These are phyloP conservation scores for Calendula officinalis DNA, from an alignment of 129 eudicot species.

Conservation along the genomic window DNA sequence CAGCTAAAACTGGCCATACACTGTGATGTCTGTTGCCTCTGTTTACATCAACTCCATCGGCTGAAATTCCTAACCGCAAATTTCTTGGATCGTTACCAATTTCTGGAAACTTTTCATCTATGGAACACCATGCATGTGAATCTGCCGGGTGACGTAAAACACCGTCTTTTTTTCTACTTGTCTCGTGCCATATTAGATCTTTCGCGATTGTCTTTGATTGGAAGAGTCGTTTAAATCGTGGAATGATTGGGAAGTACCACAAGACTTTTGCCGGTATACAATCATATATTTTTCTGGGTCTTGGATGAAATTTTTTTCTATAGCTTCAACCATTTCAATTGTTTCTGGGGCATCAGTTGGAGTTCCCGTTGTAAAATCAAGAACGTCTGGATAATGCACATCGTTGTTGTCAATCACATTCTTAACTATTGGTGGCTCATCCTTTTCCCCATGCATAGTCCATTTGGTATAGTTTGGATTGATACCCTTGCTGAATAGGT, in stretches of 20 bases:
- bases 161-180: not conserved
- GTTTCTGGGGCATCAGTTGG: not conserved
- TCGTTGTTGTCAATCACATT: too few relatives aligned
- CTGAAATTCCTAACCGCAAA: not conserved
- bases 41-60: not conserved
- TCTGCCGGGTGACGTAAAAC: constrained; percentile 3
- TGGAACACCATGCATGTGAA: not conserved
- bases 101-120: not conserved
- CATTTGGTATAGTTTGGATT: not conserved
- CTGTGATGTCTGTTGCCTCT: not conserved
- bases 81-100: not conserved
- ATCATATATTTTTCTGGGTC: not conserved
- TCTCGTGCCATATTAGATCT: constrained; percentile 1
- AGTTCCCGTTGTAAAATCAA: not conserved
- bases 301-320: not conserved
- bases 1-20: not conserved
- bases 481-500: constrained; percentile 5
- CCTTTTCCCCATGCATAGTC: not conserved
- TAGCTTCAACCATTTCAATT: constrained; percentile 6
- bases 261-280: not conserved
- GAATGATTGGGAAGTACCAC: constrained; percentile 1
- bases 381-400: not conserved
- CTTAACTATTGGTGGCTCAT: not conserved
- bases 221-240: not conserved
- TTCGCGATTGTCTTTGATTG: not conserved